Percentiles rank a stretch among this genome's conserved stretches.
These are phyloP conservation scores for Beauveria sp. DNA, from an alignment of 2,329 filamentous ascomycete species.

Conservation along the genomic window DNA sequence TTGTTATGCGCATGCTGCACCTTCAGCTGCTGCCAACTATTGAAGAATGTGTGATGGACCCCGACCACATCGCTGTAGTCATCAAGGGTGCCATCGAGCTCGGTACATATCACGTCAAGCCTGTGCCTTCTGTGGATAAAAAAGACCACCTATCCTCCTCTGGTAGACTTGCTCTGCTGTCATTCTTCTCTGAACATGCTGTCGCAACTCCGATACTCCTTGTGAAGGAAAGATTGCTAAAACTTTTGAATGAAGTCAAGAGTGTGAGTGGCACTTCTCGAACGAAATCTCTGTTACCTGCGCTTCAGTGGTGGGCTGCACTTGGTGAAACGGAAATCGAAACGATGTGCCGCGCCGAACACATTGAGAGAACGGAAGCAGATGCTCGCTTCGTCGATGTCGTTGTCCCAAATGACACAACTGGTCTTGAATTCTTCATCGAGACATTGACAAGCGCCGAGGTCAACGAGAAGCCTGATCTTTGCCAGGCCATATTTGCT, in stretches of 20 bases:
- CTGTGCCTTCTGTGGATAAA: constrained; percentile 36
- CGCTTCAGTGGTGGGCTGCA: constrained; percentile 61
- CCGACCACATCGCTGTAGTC: constrained; percentile 58
- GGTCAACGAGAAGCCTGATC: constrained; percentile 33
- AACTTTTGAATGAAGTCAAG: constrained; percentile 64
- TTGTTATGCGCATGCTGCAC: constrained; percentile 54
- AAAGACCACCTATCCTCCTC: constrained; percentile 51
- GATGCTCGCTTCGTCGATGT: constrained; percentile 42
- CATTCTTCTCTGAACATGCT: constrained; percentile 67
- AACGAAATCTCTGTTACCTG: constrained; percentile 67
- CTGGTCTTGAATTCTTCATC: constrained; percentile 45
- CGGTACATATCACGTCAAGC: constrained; percentile 30
- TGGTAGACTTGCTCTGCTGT: constrained; percentile 56
- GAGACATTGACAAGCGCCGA: constrained; percentile 35
- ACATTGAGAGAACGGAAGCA: constrained; percentile 33
- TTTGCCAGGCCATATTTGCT: constrained; percentile 59
- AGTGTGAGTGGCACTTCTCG: constrained; percentile 61
- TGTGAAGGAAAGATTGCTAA: constrained; percentile 66
- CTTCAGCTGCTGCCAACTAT: constrained; percentile 64
- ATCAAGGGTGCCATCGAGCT: constrained; percentile 38
- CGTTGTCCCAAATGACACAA: constrained; percentile 45
- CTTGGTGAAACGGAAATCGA: constrained; percentile 44
- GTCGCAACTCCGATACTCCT: constrained; percentile 58
- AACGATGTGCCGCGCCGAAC: constrained; percentile 31
- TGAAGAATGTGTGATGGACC: constrained; percentile 81